Base-by-base conservation (phyloP, 495 filamentous ascomycete genomes). In the Neurospora sublineolata region DNA sequence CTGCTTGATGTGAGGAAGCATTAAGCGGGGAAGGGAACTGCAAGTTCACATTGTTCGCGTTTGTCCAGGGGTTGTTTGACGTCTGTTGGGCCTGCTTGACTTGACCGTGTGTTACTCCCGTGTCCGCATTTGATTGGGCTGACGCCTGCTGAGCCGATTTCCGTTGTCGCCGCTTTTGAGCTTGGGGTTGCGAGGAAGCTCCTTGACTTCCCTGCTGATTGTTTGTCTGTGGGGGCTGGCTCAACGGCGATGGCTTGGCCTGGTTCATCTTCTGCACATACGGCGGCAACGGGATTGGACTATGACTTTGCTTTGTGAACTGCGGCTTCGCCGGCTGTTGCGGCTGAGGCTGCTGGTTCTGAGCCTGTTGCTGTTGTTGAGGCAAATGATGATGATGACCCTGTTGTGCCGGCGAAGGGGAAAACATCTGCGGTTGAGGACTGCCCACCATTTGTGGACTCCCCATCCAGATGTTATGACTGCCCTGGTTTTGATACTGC, bases 231-330 rank as follows among this genome's bases (percentile, higher is more conserved):
- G 70, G 74, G 60, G 44, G 74, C 3, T 37, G 72, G 41, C 52
- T 68, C 39, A 72, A 69, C 20, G 74, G 72, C 10, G 76, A 72
- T 5, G 73, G 36, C 60, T 69, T 75, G 18, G 69, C 12, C 37
- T 41, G 27, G 12, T n/a, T 52, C 39, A 73, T 75, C 30, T 79
- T 71, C 42, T 73, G 74, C 41, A 78, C 75, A 67, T 80, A 80
- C 1, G 74, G 72, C 11, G 79, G 76, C 68, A 80, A 60, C 7
- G 77, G 79, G 40, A 79, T 79, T 1, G 79, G 79, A 40, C 79
- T 79, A 64, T 78, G 77, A 58, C 76, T 79, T 38, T 80, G 79
- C 73, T 79, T 80, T 4, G 74, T 30, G 33, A 73, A 74, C 27
- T 64, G 52, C 52, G 52, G 52, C 52, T 64, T 64, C 6, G 68